Evolutionary conservation across 257 asterid genomes (phyloP), one percentile per base, ranked within the genome.

Genomic region (Capsicum rhomboideum): DNA sequence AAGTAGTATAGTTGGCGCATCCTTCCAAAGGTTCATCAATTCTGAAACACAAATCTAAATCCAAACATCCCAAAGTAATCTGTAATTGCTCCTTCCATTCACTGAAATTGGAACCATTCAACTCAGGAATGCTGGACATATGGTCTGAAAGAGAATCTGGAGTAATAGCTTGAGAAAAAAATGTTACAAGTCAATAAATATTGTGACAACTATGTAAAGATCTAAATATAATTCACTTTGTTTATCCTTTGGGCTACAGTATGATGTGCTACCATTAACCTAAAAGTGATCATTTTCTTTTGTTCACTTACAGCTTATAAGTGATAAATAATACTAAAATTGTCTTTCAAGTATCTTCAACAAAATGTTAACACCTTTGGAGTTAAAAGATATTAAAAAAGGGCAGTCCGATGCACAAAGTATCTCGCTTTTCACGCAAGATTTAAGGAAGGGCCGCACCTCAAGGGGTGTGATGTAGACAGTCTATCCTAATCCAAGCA

Each of bases 91-190:
- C 40, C 59, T 74, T 74, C 80, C 80, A 74, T 74, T 74, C 80
- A 13, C n/a, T 74, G 59, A 74, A 74, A 74, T 74, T 74, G 2
- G 59, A 74, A 74, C 23, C 37, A 46, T 74, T 74, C 80, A 74
- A 74, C 40, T 74, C 21, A 3, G 80, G 80, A 0, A 74, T 23
- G 42, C 4, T 74, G 58, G 59, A 46, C 80, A 23, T 21, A 74
- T 46, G 59, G 59, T 50, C 37, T 46, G 80, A 74, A 74, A 74
- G 80, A 74, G 80, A 46, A 46, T 74, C 80, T 74, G 80, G 80
- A 14, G 80, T 23, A 13, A 74, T 74, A 13, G 40, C 80, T 74
- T 13, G 59, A 46, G 58, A 17, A 0, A 71, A 23, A 7, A 46
- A 46, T 42, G 21, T 46, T 13, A 7, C 58, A 74, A 74, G 59